These are phyloP conservation scores for Wickerhamiella slavikovae DNA, from an alignment of 805 yeast species.

Conservation along the genomic window DNA sequence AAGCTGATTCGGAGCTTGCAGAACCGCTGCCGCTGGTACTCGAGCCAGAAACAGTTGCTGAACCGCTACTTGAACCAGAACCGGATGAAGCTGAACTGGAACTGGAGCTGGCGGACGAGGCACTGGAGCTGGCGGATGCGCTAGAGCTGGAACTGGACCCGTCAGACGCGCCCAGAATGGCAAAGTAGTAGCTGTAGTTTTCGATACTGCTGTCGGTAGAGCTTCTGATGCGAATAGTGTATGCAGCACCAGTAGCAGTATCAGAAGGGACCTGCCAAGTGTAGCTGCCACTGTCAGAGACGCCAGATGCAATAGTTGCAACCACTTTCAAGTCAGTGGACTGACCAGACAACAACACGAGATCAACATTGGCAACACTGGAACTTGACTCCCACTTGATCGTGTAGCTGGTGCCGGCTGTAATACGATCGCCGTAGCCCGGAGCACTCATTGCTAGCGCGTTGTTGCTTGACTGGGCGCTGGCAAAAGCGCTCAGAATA, in stretches of 20 bases:
- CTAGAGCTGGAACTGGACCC: neutral
- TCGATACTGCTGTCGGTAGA: conserved; percentile 6
- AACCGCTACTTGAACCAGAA: neutral
- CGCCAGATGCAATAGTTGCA: conserved; percentile 12
- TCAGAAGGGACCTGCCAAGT: conserved; percentile 13
- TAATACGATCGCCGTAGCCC: conserved; percentile 11
- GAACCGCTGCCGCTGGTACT: neutral
- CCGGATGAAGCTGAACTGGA: neutral
- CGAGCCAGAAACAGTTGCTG: conserved; percentile 1
- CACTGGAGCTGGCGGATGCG: neutral
- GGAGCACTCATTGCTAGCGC: conserved; percentile 13
- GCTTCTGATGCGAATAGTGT: conserved; percentile 12
- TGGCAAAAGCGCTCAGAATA: conserved; percentile 4
- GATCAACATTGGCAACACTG: conserved; percentile 9
- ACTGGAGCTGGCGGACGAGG: conserved; percentile 1
- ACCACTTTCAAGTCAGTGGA: conserved; percentile 10
- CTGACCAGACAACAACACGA: conserved; percentile 14
- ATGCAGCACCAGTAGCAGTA: conserved; percentile 9
- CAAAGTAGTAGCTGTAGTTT: conserved; percentile 11
- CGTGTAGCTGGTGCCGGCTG: conserved; percentile 12
- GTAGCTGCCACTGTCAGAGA: conserved; percentile 14
- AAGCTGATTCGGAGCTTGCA: conserved; percentile 1
- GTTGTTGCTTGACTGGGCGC: conserved; percentile 4
- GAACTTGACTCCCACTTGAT: conserved; percentile 16
- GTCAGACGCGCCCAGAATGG: conserved; percentile 1